Evolutionary conservation across 2,329 filamentous ascomycete species (phyloP).

Genomic region (Uncinocarpus reesii): DNA sequence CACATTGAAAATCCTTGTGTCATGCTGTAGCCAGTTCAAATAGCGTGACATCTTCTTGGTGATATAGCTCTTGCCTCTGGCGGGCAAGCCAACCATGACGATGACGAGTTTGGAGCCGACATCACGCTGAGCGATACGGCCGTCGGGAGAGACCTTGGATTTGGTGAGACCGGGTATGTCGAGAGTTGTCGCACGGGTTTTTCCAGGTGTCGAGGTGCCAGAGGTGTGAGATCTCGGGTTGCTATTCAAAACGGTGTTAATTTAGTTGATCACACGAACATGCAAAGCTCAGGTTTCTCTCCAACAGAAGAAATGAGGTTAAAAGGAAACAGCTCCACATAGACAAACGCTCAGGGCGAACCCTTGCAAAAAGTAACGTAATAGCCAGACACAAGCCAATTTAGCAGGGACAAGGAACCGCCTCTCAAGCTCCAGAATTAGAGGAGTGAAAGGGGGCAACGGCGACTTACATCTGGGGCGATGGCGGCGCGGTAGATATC

Average conservation of each 20-base stretch:
- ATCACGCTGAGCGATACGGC: constrained; percentile 84
- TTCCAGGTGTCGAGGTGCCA: constrained; percentile 64
- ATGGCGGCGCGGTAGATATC: constrained; percentile 50
- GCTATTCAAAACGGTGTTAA: constrained; percentile 7
- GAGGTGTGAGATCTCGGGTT: constrained; percentile 49
- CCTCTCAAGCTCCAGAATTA: too few relatives aligned
- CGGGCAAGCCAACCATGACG: constrained; percentile 94
- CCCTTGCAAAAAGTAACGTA: background rate
- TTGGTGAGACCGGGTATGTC: constrained; percentile 95
- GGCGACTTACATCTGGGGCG: constrained; percentile 49
- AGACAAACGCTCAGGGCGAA: background rate
- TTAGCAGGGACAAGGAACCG: too few relatives aligned
- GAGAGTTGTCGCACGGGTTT: constrained; percentile 80
- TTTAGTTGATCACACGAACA: background rate
- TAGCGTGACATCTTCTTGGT: constrained; percentile 96
- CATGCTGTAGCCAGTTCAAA: constrained; percentile 93
- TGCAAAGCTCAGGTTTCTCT: background rate
- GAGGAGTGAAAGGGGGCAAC: constrained; percentile 13
- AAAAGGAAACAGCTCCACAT: constrained; percentile 4
- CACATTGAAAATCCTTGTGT: constrained; percentile 94
- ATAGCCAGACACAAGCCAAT: background rate
- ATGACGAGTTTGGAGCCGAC: constrained; percentile 94
- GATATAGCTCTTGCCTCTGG: constrained; percentile 94
- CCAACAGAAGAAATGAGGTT: background rate
- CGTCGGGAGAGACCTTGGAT: constrained; percentile 90